phyloP scores from a whole-genome alignment of 2,329 filamentous ascomycete species.

The Curvularia hawaiiensis region DNA sequence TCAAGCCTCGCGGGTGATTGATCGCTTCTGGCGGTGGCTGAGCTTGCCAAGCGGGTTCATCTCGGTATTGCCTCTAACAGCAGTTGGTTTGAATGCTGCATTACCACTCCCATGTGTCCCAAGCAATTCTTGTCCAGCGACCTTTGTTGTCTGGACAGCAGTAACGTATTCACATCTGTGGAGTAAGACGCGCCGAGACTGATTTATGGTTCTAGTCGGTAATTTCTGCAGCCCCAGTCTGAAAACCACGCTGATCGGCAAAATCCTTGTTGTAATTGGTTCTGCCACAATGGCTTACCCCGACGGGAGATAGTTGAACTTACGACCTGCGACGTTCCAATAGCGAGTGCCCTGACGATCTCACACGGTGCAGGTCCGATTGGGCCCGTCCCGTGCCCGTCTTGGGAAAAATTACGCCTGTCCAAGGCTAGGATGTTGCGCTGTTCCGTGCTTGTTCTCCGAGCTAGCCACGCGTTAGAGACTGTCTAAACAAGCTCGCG shows the following conservation, averaged over 20 bases:
- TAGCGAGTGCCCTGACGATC: slow-evolving; percentile 35
- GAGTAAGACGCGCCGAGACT: slow-evolving; percentile 19
- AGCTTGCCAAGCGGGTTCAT: slow-evolving; percentile 37
- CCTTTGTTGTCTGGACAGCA: slow-evolving; percentile 12
- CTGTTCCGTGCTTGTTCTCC: slow-evolving; percentile 34
- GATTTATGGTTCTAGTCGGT: slow-evolving; percentile 24
- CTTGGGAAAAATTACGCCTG: slow-evolving; percentile 24
- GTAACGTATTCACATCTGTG: neutral
- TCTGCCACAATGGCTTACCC: slow-evolving; percentile 35
- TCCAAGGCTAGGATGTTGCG: slow-evolving; percentile 28
- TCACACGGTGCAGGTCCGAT: slow-evolving; percentile 39
- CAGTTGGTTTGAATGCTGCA: slow-evolving; percentile 2
- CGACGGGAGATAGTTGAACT: slow-evolving; percentile 31
- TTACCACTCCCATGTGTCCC: slow-evolving; percentile 1
- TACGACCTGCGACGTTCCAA: slow-evolving; percentile 36
- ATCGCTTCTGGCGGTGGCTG: slow-evolving; percentile 27
- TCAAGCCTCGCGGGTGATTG: slow-evolving; percentile 25
- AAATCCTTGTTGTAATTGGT: slow-evolving; percentile 37
- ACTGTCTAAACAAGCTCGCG: slow-evolving; percentile 38
- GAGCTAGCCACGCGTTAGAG: slow-evolving; percentile 42
- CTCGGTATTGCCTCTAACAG: slow-evolving; percentile 15
- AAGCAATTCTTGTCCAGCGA: slow-evolving; percentile 6
- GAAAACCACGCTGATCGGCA: slow-evolving; percentile 22
- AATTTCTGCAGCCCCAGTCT: slow-evolving; percentile 25
- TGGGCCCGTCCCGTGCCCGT: slow-evolving; percentile 32